Evolutionary conservation across 306 rosid genomes (phyloP).

Genomic region (Betula pendula): DNA sequence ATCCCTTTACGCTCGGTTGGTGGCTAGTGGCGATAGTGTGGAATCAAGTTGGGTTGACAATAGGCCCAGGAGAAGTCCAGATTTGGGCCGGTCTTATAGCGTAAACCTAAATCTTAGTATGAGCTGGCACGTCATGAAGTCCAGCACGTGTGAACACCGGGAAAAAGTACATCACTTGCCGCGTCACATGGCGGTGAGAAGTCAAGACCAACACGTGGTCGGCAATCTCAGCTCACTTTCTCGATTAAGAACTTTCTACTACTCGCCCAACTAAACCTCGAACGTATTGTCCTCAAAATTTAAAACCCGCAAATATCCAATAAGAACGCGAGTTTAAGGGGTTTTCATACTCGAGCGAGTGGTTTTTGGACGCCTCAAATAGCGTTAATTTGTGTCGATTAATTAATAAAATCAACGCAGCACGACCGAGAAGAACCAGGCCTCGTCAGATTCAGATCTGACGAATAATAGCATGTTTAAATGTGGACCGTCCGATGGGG

Average conservation of each 20-base stretch:
- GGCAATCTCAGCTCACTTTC: background rate
- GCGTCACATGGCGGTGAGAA: constrained; percentile 21
- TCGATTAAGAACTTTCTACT: fast-evolving
- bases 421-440: background rate
- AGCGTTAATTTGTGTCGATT: background rate
- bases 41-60: no score
- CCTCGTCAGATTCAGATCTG: constrained; percentile 37
- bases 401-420: background rate
- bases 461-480: background rate
- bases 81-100: background rate
- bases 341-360: background rate
- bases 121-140: constrained; percentile 31
- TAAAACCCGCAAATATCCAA: no score
- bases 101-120: no score
- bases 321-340: fast-evolving
- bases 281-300: background rate
- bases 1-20: no score
- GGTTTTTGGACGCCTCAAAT: fast-evolving
- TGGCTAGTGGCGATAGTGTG: no score
- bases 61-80: background rate
- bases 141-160: constrained; percentile 22
- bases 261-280: background rate
- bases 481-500: constrained; percentile 33
- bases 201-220: constrained; percentile 31
- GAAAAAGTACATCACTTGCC: background rate